These are phyloP conservation scores for Cladophialophora yegresii DNA, from an alignment of 2,329 filamentous ascomycete species.

Conservation along the genomic window DNA sequence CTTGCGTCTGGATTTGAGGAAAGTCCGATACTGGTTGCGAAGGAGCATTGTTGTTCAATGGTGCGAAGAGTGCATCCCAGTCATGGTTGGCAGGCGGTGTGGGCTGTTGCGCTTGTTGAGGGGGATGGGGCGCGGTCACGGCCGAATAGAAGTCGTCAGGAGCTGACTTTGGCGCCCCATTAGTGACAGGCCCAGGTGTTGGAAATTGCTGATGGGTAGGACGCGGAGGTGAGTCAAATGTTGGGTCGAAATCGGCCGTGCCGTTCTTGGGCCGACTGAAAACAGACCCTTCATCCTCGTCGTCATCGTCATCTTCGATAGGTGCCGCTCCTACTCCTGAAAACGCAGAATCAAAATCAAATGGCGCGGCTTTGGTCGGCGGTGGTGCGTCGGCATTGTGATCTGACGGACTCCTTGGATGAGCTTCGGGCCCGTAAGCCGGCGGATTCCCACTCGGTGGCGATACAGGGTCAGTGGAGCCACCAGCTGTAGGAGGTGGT, in stretches of 20 bases:
- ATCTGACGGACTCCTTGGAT: conserved; percentile 36
- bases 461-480: conserved; percentile 31
- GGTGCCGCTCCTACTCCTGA: conserved; percentile 49
- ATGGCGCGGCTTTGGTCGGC: conserved; percentile 41
- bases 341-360: conserved; percentile 53
- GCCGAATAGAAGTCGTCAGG: conserved; percentile 52
- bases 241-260: conserved; percentile 49
- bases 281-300: conserved; percentile 62
- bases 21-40: conserved; percentile 1
- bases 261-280: conserved; percentile 40
- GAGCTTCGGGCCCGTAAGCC: conserved; percentile 36
- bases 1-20: conserved; percentile 3
- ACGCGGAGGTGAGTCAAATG: conserved; percentile 48
- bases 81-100: conserved; percentile 62
- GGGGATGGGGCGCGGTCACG: conserved; percentile 33
- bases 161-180: conserved; percentile 36
- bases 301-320: conserved; percentile 47
- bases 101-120: conserved; percentile 42
- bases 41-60: conserved; percentile 37
- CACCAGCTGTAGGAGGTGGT: conserved; percentile 43
- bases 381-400: conserved; percentile 37
- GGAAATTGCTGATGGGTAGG: conserved; percentile 37
- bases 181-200: conserved; percentile 28
- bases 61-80: conserved; percentile 91
- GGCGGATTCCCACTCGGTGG: conserved; percentile 26